Conservation (phyloP, 805 yeast species). For the Jamesozyma hellenica region DNA sequence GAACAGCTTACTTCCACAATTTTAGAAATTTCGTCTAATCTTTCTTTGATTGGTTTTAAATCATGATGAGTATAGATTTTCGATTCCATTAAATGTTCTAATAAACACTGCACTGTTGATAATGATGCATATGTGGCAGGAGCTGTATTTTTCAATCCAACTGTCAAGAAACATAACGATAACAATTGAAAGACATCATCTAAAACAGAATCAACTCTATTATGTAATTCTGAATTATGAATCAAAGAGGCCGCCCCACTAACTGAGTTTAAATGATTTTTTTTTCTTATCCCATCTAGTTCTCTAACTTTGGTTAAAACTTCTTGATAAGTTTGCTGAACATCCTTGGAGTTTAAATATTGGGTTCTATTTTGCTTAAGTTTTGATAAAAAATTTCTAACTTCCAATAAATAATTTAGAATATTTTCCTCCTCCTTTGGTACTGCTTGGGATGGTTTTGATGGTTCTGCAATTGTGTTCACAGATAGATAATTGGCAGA, state of each 20-base stretch:
- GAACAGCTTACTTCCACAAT: constrained; percentile 41
- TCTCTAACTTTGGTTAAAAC: constrained; percentile 47
- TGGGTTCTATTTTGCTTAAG: constrained; percentile 56
- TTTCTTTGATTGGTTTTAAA: constrained; percentile 60
- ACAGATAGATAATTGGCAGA: too few species aligned
- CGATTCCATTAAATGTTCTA: constrained; percentile 74
- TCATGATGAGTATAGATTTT: constrained; percentile 80
- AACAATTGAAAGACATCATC: constrained; percentile 87
- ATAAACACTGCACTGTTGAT: constrained; percentile 72
- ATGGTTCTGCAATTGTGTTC: too few species aligned
- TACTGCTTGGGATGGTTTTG: constrained; percentile 14
- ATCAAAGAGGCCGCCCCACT: constrained; percentile 20
- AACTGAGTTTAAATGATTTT: constrained; percentile 18
- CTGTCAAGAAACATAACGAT: constrained; percentile 79
- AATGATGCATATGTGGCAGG: constrained; percentile 91
- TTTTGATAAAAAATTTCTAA: constrained; percentile 35
- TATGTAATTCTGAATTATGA: constrained; percentile 25
- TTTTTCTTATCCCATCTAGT: constrained; percentile 43
- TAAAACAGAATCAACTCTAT: constrained; percentile 57
- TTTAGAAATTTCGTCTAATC: constrained; percentile 58
- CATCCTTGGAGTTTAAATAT: constrained; percentile 58
- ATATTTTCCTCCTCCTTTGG: constrained; percentile 32
- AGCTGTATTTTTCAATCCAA: constrained; percentile 81
- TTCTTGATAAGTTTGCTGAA: constrained; percentile 46
- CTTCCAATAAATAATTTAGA: constrained; percentile 33